Conservation (phyloP, 305 asterid genomes). For the Solanum hybrid region DNA sequence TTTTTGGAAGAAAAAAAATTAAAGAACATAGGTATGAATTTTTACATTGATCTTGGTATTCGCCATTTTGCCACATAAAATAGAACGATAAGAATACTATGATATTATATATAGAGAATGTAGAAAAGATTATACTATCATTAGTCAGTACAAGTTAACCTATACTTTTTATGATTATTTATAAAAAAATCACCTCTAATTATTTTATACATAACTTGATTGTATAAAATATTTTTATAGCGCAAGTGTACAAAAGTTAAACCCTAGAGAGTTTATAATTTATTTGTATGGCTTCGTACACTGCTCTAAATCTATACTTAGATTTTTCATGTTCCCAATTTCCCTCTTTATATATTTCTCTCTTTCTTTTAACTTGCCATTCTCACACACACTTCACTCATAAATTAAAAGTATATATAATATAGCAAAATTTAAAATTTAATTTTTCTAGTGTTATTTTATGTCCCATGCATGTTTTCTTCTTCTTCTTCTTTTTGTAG, state of each 20-base stretch:
- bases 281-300: not conserved
- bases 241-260: not conserved
- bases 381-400: not conserved
- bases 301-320: conserved; percentile 23
- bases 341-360: conserved; percentile 8
- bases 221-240: too few relatives aligned
- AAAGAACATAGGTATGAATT: not conserved
- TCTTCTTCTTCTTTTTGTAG: not conserved
- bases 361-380: not conserved
- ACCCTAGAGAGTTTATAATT: not conserved
- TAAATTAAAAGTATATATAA: too few relatives aligned
- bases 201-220: too few relatives aligned
- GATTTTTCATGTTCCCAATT: conserved; percentile 41
- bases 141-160: not conserved
- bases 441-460: not conserved
- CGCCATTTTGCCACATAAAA: not conserved
- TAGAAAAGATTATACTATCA: not conserved
- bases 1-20: too few relatives aligned
- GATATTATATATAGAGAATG: not conserved
- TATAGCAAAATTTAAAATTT: too few relatives aligned
- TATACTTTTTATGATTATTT: too few relatives aligned
- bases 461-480: not conserved
- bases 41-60: not conserved
- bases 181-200: too few relatives aligned
- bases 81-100: too few relatives aligned